These are phyloP conservation scores for Blepharisma stoltei DNA, from an alignment of 73 alveolate genomes.

Conservation along the genomic window DNA sequence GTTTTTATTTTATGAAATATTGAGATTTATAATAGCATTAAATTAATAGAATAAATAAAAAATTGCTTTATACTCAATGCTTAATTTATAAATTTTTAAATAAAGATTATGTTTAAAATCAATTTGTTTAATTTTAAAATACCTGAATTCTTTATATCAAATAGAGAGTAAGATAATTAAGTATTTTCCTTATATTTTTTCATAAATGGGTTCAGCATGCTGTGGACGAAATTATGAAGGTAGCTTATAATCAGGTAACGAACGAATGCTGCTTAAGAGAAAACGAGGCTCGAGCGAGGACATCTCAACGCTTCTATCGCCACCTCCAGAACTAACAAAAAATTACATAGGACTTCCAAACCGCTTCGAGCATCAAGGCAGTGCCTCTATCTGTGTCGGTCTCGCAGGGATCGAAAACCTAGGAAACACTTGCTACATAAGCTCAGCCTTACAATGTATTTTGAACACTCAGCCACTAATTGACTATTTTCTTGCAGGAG, in stretches of 20 bases:
- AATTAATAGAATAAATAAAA: too few species aligned
- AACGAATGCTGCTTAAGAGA: neutral
- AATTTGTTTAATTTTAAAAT: too few species aligned
- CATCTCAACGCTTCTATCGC: neutral
- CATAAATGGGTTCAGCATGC: neutral
- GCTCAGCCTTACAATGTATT: constrained; percentile 89
- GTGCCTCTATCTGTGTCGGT: constrained; percentile 38
- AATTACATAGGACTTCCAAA: neutral
- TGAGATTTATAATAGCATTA: too few species aligned
- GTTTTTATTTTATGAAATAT: too few species aligned
- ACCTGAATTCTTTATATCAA: too few species aligned
- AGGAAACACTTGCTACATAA: constrained; percentile 94
- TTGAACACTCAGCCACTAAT: constrained; percentile 78
- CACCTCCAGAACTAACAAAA: constrained; percentile 7
- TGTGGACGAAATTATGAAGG: constrained; percentile 10
- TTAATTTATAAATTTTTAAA: too few species aligned
- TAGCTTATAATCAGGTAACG: neutral
- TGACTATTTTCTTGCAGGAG: constrained; percentile 71
- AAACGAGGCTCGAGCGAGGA: neutral
- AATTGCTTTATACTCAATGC: too few species aligned
- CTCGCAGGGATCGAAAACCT: constrained; percentile 80
- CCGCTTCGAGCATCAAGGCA: neutral
- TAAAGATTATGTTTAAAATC: too few species aligned
- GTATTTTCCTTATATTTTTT: neutral
- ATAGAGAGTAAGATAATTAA: too few species aligned